Evolutionary conservation across 768 basidiomycete species (phyloP), one percentile per base, ranked within the genome.

Genomic region (Suillus variegatus): DNA sequence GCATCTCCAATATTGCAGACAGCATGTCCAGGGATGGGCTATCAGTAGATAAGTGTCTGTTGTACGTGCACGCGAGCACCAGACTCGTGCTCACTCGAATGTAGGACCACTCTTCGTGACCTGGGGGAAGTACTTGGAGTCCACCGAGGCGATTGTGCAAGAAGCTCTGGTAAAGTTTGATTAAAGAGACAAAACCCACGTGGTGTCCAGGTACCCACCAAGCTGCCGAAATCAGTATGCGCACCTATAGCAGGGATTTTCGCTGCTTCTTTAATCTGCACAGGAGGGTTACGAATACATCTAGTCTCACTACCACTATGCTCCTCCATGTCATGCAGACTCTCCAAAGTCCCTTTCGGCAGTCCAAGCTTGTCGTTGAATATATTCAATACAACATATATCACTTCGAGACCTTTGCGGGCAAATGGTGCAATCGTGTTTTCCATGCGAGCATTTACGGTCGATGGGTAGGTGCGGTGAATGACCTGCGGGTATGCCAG

Each of bases 61-160:
- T 40, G 13, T 43, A 22, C 60, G 55, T 44, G 10, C 44, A 22
- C 60, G 60, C 36, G 3, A 41, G 63, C 43, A 64, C 60, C 9
- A 12, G 8, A 32, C 10, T n/a, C n/a, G 7, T 10, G 22, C 67
- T 10, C 55, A 84, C 89, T 82, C 84, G 85, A 68, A 91, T 81
- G 66, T 90, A 91, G 71, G 86, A 85, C 90, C 90, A 92, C 22
- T 82, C 74, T 25, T 86, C 83, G 6, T 82, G 71, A 14, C 86
- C 88, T 0, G 88, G 89, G 0, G 83, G 82, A 49, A 90, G 78
- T 0, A 91, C 89, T 66, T 91, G 90, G 4, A 92, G 77, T 0
- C 90, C 90, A 6, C 90, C 90, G 0, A 91, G 82, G 2, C 81
- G 82, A 72, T 91, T 91, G 70, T 90, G 88, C 64, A 92, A 76